Conservation (phyloP, 2,329 filamentous ascomycete species). For the Dactylonectria estremocensis region DNA sequence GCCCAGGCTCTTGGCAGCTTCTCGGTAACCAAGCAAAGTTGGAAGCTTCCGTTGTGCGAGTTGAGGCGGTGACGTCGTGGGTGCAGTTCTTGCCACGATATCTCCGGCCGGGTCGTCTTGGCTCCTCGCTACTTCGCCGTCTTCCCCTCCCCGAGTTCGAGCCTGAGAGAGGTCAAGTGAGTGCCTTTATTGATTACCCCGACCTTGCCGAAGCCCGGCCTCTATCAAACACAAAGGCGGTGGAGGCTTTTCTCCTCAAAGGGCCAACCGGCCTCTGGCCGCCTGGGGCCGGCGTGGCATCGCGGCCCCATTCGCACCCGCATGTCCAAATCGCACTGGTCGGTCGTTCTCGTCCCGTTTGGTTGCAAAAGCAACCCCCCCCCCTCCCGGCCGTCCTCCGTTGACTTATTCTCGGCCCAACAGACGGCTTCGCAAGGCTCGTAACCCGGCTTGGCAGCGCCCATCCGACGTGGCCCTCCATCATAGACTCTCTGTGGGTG, state of each 20-base stretch:
- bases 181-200: not conserved
- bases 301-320: slow-evolving; percentile 9
- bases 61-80: not conserved
- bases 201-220: not conserved
- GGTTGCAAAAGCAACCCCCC: not conserved
- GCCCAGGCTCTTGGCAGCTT: no score
- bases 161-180: not conserved
- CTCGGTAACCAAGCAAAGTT: not conserved
- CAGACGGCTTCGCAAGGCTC: not conserved
- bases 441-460: slow-evolving; percentile 18
- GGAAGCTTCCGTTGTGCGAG: not conserved
- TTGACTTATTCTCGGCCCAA: slow-evolving; percentile 17
- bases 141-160: not conserved
- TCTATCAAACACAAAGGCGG: not conserved
- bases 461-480: slow-evolving; percentile 15
- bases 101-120: not conserved
- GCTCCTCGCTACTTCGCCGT: not conserved
- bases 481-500: slow-evolving; percentile 15
- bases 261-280: not conserved
- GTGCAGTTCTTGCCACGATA: not conserved
- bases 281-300: not conserved
- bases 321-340: not conserved
- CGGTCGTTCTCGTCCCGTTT: not conserved
- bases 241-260: not conserved
- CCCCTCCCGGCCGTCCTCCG: slow-evolving; percentile 8